Evolutionary conservation across 805 yeast genomes (phyloP).

Genomic region (Suhomyces sp.): DNA sequence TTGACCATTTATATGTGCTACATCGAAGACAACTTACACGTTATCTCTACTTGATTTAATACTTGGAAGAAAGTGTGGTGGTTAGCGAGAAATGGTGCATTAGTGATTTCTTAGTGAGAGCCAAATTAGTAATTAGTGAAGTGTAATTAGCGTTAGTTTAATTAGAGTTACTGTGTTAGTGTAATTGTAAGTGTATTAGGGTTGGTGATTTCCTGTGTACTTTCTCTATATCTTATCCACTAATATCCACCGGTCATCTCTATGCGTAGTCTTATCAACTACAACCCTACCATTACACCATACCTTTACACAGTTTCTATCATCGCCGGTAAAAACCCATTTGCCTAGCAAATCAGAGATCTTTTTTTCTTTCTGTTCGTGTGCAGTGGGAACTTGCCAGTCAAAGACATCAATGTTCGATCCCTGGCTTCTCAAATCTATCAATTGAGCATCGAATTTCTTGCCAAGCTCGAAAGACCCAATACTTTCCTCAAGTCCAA

Average conservation of each 20-base stretch:
- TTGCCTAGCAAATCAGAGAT: constrained; percentile 66
- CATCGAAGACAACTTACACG: too few relatives aligned
- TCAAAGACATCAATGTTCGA: constrained; percentile 73
- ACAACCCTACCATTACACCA: constrained; percentile 80
- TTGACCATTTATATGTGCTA: too few relatives aligned
- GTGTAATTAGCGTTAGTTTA: too few relatives aligned
- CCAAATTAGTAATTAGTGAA: too few relatives aligned
- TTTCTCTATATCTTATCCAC: constrained; percentile 2
- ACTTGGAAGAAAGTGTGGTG: too few relatives aligned
- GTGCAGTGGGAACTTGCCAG: constrained; percentile 56
- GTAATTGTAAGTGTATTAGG: too few relatives aligned
- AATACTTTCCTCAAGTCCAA: constrained; percentile 50
- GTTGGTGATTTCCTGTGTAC: too few relatives aligned
- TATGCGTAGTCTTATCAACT: constrained; percentile 32
- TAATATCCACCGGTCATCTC: constrained; percentile 9
- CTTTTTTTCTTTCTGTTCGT: constrained; percentile 12
- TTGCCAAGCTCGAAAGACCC: constrained; percentile 80
- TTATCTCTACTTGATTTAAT: too few relatives aligned
- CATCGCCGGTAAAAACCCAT: constrained; percentile 95
- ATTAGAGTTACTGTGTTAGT: neutral
- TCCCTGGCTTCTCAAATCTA: constrained; percentile 53
- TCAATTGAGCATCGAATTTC: constrained; percentile 77
- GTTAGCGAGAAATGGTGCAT: too few relatives aligned
- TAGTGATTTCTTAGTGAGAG: neutral
- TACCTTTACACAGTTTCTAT: constrained; percentile 75